Evolutionary conservation across 306 rosid species (phyloP), one percentile per base, ranked within the genome.

Genomic region (Hippophae gyantsensis): DNA sequence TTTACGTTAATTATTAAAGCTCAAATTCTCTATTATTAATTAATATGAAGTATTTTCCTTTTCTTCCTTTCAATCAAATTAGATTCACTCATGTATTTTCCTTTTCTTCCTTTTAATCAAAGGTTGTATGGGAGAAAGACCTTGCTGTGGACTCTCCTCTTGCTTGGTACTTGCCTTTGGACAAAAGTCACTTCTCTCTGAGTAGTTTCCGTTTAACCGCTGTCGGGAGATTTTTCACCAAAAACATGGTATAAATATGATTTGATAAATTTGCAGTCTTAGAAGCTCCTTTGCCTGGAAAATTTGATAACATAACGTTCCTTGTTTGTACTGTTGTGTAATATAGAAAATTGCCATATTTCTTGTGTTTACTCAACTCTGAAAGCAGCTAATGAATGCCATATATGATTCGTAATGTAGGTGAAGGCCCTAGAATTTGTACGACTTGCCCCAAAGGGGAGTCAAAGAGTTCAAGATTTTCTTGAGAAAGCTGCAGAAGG

Each of bases 101-200:
- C 14, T 51, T 13, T n/a, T 26, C 47, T 46, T 42, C n/a, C 42
- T 43, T 71, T 45, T 73, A 27, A 56, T 25, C 66, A 48, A 69
- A 92, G 99, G 77, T 92, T 56, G 44, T 92, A 10, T 92, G 93
- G 95, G 95, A 82, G 73, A 92, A 77, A 76, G 96, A 92, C 76
- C 83, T 92, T 57, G 90, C 88, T 3, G 57, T 0, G 44, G 83
- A 75, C 60, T 92, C 99, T 27, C 79, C 83, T 58, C 27, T 88
- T 63, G 85, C 96, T 38, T 92, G 99, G 99, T 92, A 83, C 88
- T 54, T 85, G 76, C 99, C 99, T 76, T 70, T 92, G 76, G 99
- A 92, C 77, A 76, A 27, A 79, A 88, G 82, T 66, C 85, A 84
- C 71, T 82, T 88, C 81, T 88, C 99, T 12, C 56, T 92, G 42